Evolutionary conservation across 495 filamentous ascomycete genomes (phyloP).

Genomic region (Aspergillus cristatus): DNA sequence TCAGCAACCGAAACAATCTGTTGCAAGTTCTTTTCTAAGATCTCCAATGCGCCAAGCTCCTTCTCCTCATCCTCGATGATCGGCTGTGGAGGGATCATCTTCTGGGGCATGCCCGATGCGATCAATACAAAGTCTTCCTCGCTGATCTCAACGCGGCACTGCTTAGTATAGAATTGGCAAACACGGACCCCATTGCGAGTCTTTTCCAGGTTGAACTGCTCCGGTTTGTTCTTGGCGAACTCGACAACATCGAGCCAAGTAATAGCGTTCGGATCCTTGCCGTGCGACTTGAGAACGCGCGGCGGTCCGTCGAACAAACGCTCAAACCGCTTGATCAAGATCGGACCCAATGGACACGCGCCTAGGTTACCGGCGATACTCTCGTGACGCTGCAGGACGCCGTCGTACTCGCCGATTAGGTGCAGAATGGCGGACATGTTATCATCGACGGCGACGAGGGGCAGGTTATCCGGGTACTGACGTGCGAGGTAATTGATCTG

Average conservation of each 20-base stretch:
- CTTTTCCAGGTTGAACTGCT: constrained; percentile 67
- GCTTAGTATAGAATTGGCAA: constrained; percentile 75
- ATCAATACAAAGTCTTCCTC: constrained; percentile 83
- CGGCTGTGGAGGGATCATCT: constrained; percentile 74
- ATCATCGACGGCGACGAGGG: constrained; percentile 51
- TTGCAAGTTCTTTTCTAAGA: constrained; percentile 65
- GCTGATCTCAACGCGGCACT: constrained; percentile 72
- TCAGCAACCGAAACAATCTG: constrained; percentile 72
- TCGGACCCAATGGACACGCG: constrained; percentile 71
- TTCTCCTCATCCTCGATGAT: constrained; percentile 80
- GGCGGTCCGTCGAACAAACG: constrained; percentile 75
- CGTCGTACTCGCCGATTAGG: constrained; percentile 70
- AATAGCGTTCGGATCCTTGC: constrained; percentile 52
- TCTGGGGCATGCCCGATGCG: constrained; percentile 69
- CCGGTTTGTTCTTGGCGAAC: constrained; percentile 70
- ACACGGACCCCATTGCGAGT: constrained; percentile 55
- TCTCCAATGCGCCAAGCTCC: constrained; percentile 74
- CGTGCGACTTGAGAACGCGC: constrained; percentile 54
- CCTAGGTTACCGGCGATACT: constrained; percentile 78
- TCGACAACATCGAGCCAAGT: constrained; percentile 81
- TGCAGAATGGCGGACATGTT: constrained; percentile 52
- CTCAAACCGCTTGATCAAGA: constrained; percentile 78
- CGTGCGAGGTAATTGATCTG: constrained; percentile 79
- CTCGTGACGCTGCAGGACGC: constrained; percentile 74
- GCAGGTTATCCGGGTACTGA: constrained; percentile 51